Evolutionary conservation across 2,329 filamentous ascomycete genomes (phyloP).

Genomic region (Macrophomina tecta): DNA sequence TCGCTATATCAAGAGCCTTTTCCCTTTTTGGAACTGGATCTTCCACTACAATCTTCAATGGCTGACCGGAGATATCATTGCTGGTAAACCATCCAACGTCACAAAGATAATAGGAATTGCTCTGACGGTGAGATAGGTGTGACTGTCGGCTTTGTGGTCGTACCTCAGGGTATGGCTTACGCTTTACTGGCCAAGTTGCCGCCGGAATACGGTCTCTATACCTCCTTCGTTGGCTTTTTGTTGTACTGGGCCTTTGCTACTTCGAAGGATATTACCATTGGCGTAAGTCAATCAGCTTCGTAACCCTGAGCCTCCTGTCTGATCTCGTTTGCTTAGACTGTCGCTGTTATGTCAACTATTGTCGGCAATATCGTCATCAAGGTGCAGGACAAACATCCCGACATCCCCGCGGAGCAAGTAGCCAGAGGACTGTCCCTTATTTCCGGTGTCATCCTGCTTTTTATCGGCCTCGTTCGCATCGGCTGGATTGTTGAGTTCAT

Average conservation of each 20-base stretch:
- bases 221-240: constrained; percentile 91
- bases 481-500: constrained; percentile 96
- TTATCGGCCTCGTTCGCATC: constrained; percentile 77
- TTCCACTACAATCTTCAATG: constrained; percentile 40
- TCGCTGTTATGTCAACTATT: constrained; percentile 91
- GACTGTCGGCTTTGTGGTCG: constrained; percentile 77
- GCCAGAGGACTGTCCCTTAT: constrained; percentile 81
- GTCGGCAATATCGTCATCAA: constrained; percentile 78
- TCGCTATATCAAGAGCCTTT: constrained; percentile 38
- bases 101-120: background rate
- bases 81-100: constrained; percentile 33
- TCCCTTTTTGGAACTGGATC: constrained; percentile 39
- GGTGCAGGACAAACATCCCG: constrained; percentile 63
- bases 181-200: constrained; percentile 78
- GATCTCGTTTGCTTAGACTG: constrained; percentile 63
- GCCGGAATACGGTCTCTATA: constrained; percentile 84
- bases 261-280: constrained; percentile 96
- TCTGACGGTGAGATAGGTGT: constrained; percentile 41
- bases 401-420: constrained; percentile 68
- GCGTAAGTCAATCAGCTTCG: constrained; percentile 61
- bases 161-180: constrained; percentile 96
- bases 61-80: constrained; percentile 40
- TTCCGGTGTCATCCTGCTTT: constrained; percentile 75
- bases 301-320: constrained; percentile 5
- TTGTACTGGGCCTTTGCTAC: constrained; percentile 98